Evolutionary conservation across 345 rosid species (phyloP).

Genomic region (Luvunga scandens): DNA sequence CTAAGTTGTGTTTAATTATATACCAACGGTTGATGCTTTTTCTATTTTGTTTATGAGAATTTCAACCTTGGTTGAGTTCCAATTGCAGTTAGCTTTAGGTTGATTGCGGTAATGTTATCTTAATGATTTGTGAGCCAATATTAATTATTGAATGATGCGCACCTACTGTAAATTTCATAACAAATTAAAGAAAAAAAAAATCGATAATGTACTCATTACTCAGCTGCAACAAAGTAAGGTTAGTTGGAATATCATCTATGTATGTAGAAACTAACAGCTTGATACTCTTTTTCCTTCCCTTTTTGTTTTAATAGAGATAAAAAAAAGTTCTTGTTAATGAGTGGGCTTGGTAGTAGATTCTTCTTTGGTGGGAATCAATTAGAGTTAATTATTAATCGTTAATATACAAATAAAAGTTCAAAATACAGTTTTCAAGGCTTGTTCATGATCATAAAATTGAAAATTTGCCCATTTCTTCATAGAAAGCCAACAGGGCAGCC

Average conservation of each 20-base stretch:
- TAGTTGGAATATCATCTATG: background rate
- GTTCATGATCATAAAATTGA: too few species aligned
- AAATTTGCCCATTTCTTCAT: too few species aligned
- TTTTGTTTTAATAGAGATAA: background rate
- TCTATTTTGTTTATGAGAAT: background rate
- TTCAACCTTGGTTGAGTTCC: background rate
- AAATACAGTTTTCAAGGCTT: too few species aligned
- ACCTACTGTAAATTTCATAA: background rate
- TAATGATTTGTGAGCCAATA: background rate
- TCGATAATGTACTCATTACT: background rate
- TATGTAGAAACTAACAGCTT: background rate
- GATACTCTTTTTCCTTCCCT: background rate
- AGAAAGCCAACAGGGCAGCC: too few species aligned
- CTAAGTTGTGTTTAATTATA: too few species aligned
- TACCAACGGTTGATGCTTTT: background rate
- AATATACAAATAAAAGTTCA: background rate
- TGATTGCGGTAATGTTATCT: background rate
- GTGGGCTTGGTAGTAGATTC: background rate
- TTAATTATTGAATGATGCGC: background rate
- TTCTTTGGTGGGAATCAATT: background rate
- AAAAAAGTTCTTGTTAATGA: background rate
- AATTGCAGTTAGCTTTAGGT: background rate
- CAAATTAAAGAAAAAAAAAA: background rate
- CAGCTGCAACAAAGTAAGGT: background rate
- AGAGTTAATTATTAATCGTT: background rate